Evolutionary conservation across 768 basidiomycete species (phyloP).

Genomic region (Leucocoprinus birnbaumii): DNA sequence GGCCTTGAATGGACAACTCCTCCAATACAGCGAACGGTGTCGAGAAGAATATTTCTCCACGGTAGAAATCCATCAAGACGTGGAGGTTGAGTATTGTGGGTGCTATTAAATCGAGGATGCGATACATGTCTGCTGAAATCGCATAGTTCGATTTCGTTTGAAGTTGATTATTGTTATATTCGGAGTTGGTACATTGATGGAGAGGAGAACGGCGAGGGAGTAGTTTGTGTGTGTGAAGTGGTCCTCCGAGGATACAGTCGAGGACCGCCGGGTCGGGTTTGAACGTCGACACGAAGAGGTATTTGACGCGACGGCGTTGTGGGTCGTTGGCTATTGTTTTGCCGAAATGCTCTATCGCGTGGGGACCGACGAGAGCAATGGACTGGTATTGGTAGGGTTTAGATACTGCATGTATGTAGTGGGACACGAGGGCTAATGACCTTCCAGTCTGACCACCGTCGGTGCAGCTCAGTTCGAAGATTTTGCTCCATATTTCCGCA

Average conservation of each 20-base stretch:
- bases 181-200: not conserved
- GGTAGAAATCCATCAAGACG: conserved; percentile 9
- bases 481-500: conserved; percentile 15
- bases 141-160: not conserved
- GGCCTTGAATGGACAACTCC: conserved; percentile 14
- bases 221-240: not conserved
- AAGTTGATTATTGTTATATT: not conserved
- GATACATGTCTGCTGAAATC: conserved; percentile 10
- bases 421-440: conserved; percentile 13
- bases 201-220: too few species aligned
- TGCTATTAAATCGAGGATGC: conserved; percentile 11
- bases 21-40: conserved; percentile 10
- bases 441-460: conserved; percentile 16
- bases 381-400: conserved; percentile 11
- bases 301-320: conserved; percentile 11
- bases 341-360: conserved; percentile 8
- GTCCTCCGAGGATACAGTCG: not conserved
- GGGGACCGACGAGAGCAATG: conserved; percentile 5
- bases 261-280: not conserved
- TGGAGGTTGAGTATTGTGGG: conserved; percentile 10
- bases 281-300: conserved; percentile 12
- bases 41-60: conserved; percentile 15
- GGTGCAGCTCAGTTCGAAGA: conserved; percentile 8
- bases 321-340: conserved; percentile 2
- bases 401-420: conserved; percentile 9